A percentile compares a stretch with the other conserved stretches of the same genome.
Conservation (phyloP, 2,329 filamentous ascomycete species). For the Sclerotinia subarctica region DNA sequence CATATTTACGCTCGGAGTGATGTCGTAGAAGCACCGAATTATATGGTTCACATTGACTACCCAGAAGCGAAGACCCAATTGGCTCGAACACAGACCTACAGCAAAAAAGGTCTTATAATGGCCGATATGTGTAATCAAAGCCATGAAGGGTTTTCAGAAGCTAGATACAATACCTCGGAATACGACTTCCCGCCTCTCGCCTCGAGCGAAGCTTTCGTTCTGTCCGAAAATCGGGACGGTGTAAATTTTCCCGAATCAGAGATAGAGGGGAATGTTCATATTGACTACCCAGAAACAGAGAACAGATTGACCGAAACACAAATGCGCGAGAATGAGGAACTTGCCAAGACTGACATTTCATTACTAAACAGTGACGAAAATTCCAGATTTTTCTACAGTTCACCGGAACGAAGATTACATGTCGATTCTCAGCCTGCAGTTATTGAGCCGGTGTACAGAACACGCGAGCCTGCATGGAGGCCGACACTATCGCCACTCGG, state of each 20-base stretch:
- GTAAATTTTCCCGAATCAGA: not conserved
- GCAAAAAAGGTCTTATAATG: not conserved
- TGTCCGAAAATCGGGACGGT: not conserved
- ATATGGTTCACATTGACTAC: not conserved
- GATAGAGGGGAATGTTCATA: not conserved
- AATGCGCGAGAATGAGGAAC: not conserved
- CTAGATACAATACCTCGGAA: conserved; percentile 1
- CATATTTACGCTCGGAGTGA: not conserved
- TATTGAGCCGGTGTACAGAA: not conserved
- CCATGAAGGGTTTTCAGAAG: not conserved
- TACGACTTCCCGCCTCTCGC: not conserved
- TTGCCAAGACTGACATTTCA: not conserved
- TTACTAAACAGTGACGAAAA: not conserved
- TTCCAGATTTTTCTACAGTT: not conserved
- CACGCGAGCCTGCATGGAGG: conserved; percentile 6
- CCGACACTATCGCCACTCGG: conserved; percentile 10
- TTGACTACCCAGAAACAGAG: conserved; percentile 17
- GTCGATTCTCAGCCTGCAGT: not conserved
- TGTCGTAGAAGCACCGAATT: not conserved
- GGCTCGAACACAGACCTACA: conserved; percentile 15
- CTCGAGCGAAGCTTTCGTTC: not conserved
- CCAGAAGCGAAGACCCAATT: conserved; percentile 18
- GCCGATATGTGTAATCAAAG: not conserved
- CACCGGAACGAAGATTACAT: not conserved
- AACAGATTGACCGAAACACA: conserved; percentile 15